Evolutionary conservation across 208 protist species (phyloP).

Genomic region (Endotrypanum monterogeii): DNA sequence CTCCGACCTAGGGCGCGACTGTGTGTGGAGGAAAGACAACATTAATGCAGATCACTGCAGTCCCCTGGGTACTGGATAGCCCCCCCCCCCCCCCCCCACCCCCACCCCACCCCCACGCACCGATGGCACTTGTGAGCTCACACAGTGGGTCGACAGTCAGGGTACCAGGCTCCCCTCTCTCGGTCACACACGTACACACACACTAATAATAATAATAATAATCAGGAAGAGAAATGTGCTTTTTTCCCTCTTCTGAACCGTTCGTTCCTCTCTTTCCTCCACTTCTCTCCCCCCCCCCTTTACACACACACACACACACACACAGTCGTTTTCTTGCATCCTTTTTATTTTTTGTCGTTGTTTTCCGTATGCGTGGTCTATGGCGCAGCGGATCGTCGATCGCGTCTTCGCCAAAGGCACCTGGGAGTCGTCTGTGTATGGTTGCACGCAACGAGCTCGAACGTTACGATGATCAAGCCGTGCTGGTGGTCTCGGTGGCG

Average conservation of each 20-base stretch:
- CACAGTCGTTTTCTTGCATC: conserved; percentile 3
- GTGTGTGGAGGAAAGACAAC: no score
- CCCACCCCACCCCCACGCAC: no score
- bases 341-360: conserved; percentile 8
- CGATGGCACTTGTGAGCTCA: no score
- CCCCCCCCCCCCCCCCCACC: no score
- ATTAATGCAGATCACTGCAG: no score
- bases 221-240: no score
- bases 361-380: conserved; percentile 1
- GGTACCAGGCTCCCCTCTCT: not conserved
- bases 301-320: not conserved
- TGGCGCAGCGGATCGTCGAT: conserved; percentile 1
- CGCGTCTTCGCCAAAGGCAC: not conserved
- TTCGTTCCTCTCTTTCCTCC: not conserved
- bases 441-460: not conserved
- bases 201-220: no score
- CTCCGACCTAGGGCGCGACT: no score
- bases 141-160: no score
- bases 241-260: not conserved
- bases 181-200: not conserved
- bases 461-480: not conserved
- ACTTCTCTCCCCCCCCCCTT: not conserved
- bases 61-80: no score
- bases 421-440: not conserved
- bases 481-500: not conserved